phyloP scores from a whole-genome alignment of 495 filamentous ascomycete species.

The Aeminium ludgeri region DNA sequence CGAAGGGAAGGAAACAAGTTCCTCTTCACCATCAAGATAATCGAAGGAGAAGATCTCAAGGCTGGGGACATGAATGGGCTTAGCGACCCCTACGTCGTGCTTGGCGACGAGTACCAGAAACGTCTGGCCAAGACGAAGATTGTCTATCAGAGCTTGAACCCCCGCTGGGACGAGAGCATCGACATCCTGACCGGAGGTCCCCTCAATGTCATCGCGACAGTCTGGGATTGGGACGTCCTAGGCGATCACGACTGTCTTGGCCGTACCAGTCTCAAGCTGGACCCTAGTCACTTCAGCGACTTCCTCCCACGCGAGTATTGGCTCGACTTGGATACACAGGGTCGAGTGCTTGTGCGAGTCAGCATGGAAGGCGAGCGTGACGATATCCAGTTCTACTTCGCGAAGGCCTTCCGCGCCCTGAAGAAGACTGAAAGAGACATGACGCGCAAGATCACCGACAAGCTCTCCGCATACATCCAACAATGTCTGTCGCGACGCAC shows the following conservation, averaged over 20 bases:
- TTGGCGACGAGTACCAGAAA: constrained; percentile 95
- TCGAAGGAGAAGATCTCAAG: constrained; percentile 96
- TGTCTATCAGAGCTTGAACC: constrained; percentile 80
- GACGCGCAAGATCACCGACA: constrained; percentile 94
- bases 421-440: constrained; percentile 95
- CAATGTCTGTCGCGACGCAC: constrained; percentile 70
- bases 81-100: constrained; percentile 93
- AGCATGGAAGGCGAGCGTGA: constrained; percentile 98
- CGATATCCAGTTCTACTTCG: constrained; percentile 97
- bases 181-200: constrained; percentile 88
- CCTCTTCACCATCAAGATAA: constrained; percentile 97
- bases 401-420: constrained; percentile 84
- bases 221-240: constrained; percentile 97
- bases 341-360: constrained; percentile 69
- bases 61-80: constrained; percentile 88
- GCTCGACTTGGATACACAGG: constrained; percentile 94
- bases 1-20: constrained; percentile 53
- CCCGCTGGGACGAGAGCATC: constrained; percentile 92
- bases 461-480: constrained; percentile 93
- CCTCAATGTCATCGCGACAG: constrained; percentile 85
- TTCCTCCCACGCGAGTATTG: constrained; percentile 91
- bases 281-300: constrained; percentile 88
- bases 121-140: constrained; percentile 90
- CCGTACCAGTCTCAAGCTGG: constrained; percentile 82
- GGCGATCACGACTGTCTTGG: constrained; percentile 97